Base-by-base conservation (phyloP, 2,329 filamentous ascomycete genomes). In the Leptoxyphium fumago region DNA sequence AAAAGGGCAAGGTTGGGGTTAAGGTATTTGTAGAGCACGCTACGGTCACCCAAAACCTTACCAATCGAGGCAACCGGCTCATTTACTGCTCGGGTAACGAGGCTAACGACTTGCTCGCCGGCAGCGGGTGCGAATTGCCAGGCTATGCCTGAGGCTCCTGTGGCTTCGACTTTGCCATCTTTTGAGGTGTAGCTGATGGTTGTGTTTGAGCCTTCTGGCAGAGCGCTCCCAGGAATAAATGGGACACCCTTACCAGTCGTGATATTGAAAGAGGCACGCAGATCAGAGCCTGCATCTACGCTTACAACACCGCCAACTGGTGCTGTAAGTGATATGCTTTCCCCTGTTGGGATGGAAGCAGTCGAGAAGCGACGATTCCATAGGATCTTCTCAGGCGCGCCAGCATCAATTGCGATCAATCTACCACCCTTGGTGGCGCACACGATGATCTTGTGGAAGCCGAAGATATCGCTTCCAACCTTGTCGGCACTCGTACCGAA, bases 21-120 rank as follows among this genome's bases (percentile, higher is more conserved):
- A 36, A 98, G 68, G 60, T 96, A 96, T 66, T 98, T 98, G 76
- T 98, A 98, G 50, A 89, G 75, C 40, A 98, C 91, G n/a, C 80
- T 80, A 38, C 91, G 78, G 57, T 98, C 83, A 21, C 87, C 88
- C 17, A 98, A 75, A 1, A 96, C 91, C 46, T 85, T 86, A 9
- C 91, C 91, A 53, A 98, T 94, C 1, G 91, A 96, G 2, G 91
- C 89, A 40, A 96, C 80, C 0, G 86, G 86, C 54, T 98, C 88
- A 50, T 89, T 82, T 2, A 74, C 59, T 9, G 85, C 79, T 40
- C 80, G 75, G 14, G 79, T 72, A 2, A 79, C 80, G 34, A 91
- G 71, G 39, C 73, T 68, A 6, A 80, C 68, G 43, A 96, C 77
- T 46, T 70, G 77, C 59, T 93, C 76, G 10, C 77, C 78, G 1